Percentiles rank a stretch among this genome's conserved stretches.
These are phyloP conservation scores for Raphanus hybrid DNA, from an alignment of 441 rosid species.

Conservation along the genomic window DNA sequence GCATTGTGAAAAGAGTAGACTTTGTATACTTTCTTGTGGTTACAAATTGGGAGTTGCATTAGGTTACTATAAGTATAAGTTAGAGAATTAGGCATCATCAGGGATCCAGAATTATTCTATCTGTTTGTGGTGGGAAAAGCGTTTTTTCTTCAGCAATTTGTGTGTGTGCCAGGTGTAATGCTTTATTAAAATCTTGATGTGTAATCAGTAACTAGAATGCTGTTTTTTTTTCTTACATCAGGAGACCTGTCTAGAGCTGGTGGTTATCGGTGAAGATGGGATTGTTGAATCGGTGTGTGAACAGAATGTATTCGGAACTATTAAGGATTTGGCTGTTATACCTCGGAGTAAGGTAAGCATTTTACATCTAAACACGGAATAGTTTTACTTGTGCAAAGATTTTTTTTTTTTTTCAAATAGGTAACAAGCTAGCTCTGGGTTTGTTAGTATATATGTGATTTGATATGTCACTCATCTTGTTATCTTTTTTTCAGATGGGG, in stretches of 20 bases:
- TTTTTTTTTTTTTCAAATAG: too few relatives aligned
- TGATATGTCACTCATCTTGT: constrained; percentile 22
- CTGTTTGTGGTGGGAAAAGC: constrained; percentile 1
- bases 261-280: constrained; percentile 78
- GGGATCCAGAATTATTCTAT: neutral
- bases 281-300: constrained; percentile 77
- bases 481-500: constrained; percentile 56
- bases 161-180: constrained; percentile 12
- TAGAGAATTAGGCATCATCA: neutral
- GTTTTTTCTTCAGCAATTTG: constrained; percentile 6
- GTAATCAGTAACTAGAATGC: constrained; percentile 34
- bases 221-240: constrained; percentile 38
- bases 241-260: constrained; percentile 98
- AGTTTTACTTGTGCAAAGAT: constrained; percentile 4
- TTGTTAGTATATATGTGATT: neutral
- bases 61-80: constrained; percentile 1
- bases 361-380: constrained; percentile 3
- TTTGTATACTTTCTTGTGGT: constrained; percentile 20
- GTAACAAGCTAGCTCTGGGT: too few relatives aligned
- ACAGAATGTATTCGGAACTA: constrained; percentile 87
- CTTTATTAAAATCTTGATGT: constrained; percentile 2
- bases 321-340: constrained; percentile 80
- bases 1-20: constrained; percentile 16
- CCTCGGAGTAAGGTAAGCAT: constrained; percentile 74
- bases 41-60: constrained; percentile 14